Conservation (phyloP, 2,329 filamentous ascomycete genomes). For the Microdochium nivale region DNA sequence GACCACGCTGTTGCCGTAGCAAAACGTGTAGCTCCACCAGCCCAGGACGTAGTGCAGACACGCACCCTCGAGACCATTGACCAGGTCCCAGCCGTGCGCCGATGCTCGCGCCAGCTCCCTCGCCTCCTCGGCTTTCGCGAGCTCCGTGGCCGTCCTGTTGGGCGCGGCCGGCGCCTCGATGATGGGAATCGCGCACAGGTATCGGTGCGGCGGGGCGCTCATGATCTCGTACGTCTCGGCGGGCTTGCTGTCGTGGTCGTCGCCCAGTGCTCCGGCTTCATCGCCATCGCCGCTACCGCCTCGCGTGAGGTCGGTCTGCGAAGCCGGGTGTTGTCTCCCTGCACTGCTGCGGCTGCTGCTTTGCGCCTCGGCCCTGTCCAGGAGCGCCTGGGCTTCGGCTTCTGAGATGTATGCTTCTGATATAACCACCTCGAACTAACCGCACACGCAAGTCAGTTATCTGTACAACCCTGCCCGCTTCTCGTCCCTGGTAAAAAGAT, state of each 20-base stretch:
- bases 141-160: conserved; percentile 57
- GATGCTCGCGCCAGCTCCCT: conserved; percentile 73
- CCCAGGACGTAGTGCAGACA: conserved; percentile 78
- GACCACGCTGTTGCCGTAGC: conserved; percentile 77
- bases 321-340: conserved; percentile 3
- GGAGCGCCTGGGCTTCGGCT: conserved; percentile 54
- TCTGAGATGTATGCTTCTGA: conserved; percentile 65
- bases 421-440: conserved; percentile 75
- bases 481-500: not conserved
- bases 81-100: conserved; percentile 68
- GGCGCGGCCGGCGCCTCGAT: conserved; percentile 49
- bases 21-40: conserved; percentile 97
- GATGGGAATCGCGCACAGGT: conserved; percentile 77
- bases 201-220: conserved; percentile 59
- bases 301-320: conserved; percentile 17
- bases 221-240: conserved; percentile 63
- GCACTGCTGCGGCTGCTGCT: conserved; percentile 23
- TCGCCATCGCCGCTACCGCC: conserved; percentile 12
- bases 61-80: conserved; percentile 66
- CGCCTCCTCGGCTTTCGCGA: conserved; percentile 66
- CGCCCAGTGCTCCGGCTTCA: conserved; percentile 8
- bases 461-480: not conserved
- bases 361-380: conserved; percentile 37
- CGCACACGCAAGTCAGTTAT: not conserved
- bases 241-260: conserved; percentile 21